Percentiles rank a stretch among this genome's conserved stretches.
Evolutionary conservation across 179 eudicot species (phyloP).

Genomic region (Amaranthus tricolor): DNA sequence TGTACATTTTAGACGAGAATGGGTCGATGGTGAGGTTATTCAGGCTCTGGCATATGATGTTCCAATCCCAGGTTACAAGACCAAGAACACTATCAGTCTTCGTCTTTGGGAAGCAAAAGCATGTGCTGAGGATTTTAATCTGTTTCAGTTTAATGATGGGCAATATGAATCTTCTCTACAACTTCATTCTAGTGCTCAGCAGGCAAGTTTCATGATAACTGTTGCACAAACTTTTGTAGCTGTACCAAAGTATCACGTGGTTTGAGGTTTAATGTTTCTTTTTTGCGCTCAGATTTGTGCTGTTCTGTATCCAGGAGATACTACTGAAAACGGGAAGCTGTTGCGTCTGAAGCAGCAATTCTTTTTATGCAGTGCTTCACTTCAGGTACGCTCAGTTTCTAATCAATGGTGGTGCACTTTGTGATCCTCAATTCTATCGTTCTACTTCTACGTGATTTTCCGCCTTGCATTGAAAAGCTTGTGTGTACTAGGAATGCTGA

Average conservation of each 20-base stretch:
- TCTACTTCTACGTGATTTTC: background rate
- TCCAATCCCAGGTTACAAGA: constrained; percentile 96
- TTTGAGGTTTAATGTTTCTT: constrained; percentile 13
- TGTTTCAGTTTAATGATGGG: constrained; percentile 93
- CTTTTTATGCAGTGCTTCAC: constrained; percentile 98
- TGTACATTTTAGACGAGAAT: constrained; percentile 63
- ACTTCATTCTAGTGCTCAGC: constrained; percentile 89
- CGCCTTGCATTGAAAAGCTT: background rate
- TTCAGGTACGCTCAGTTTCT: constrained; percentile 57
- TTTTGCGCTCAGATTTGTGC: constrained; percentile 73
- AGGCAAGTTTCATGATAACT: constrained; percentile 38
- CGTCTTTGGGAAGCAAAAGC: constrained; percentile 99
- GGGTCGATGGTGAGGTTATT: constrained; percentile 88
- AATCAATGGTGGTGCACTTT: background rate
- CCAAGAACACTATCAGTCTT: constrained; percentile 90
- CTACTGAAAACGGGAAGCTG: constrained; percentile 88
- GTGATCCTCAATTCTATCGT: background rate
- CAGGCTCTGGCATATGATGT: constrained; percentile 98
- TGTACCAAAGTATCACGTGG: background rate
- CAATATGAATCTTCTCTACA: constrained; percentile 78
- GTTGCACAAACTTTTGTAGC: background rate
- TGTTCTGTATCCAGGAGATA: constrained; percentile 95
- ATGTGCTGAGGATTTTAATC: constrained; percentile 66
- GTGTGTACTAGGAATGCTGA: background rate
- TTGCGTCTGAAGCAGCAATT: constrained; percentile 91